phyloP scores from a whole-genome alignment of 2,329 filamentous ascomycete genomes.

The Fusarium sororula region DNA sequence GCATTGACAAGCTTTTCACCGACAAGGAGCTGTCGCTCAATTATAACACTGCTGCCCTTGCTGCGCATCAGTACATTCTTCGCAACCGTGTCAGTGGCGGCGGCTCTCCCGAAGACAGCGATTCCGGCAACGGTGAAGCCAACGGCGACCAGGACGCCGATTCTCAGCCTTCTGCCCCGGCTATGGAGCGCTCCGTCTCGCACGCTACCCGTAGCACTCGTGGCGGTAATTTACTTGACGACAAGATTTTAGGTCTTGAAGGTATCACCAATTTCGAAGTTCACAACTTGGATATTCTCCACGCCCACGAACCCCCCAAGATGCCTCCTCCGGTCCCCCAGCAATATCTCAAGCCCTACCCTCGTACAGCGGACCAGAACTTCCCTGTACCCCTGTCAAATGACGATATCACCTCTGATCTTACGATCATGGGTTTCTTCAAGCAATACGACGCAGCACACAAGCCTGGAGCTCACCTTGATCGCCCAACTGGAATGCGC shows the following conservation, averaged over 20 bases:
- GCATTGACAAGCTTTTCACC: slow-evolving; percentile 75
- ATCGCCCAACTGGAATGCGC: slow-evolving; percentile 62
- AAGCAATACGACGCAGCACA: slow-evolving; percentile 64
- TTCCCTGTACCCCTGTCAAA: slow-evolving; percentile 60
- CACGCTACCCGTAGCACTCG: slow-evolving; percentile 72
- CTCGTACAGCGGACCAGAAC: slow-evolving; percentile 64
- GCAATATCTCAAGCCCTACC: slow-evolving; percentile 67
- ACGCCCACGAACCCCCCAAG: slow-evolving; percentile 64
- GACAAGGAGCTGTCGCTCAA: slow-evolving; percentile 74
- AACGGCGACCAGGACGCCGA: slow-evolving; percentile 61
- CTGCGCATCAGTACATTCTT: slow-evolving; percentile 69
- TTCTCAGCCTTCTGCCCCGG: slow-evolving; percentile 57
- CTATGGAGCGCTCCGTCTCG: slow-evolving; percentile 71
- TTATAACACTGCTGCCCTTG: slow-evolving; percentile 70
- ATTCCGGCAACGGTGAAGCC: slow-evolving; percentile 61
- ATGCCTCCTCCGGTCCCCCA: slow-evolving; percentile 66
- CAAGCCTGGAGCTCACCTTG: slow-evolving; percentile 65
- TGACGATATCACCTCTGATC: slow-evolving; percentile 64
- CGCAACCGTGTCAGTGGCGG: slow-evolving; percentile 64
- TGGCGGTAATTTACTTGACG: slow-evolving; percentile 64
- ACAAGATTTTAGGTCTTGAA: slow-evolving; percentile 68
- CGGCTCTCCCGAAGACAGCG: slow-evolving; percentile 63
- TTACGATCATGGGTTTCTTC: slow-evolving; percentile 67
- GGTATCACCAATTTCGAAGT: slow-evolving; percentile 67
- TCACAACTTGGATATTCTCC: slow-evolving; percentile 65